These are phyloP conservation scores for Pugionium cornutum DNA, from an alignment of 345 rosid genomes.

Conservation along the genomic window DNA sequence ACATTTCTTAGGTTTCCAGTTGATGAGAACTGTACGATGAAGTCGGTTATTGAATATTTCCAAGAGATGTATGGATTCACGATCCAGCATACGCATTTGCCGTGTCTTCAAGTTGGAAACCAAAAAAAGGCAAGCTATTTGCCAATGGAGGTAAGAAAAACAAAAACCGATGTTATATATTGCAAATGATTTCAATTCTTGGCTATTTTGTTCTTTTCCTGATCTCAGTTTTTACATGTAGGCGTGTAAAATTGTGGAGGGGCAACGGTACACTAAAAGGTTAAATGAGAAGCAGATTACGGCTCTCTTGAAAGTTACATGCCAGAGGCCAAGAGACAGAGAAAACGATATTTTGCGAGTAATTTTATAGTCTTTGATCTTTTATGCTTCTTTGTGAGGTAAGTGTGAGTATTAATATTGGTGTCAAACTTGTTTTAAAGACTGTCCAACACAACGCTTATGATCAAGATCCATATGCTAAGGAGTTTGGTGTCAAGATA, in stretches of 20 bases:
- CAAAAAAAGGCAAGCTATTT: slow-evolving; percentile 95
- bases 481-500: slow-evolving; percentile 93
- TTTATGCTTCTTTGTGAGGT: not conserved
- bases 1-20: slow-evolving; percentile 76
- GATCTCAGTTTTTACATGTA: slow-evolving; percentile 22
- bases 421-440: slow-evolving; percentile 42
- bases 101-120: slow-evolving; percentile 99
- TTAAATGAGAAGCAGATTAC: slow-evolving; percentile 96
- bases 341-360: slow-evolving; percentile 87
- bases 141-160: slow-evolving; percentile 84
- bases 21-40: slow-evolving; percentile 90
- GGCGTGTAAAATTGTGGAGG: slow-evolving; percentile 99
- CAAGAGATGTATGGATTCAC: slow-evolving; percentile 99
- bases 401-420: slow-evolving; percentile 5
- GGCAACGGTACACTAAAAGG: slow-evolving; percentile 90
- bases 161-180: not conserved
- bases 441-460: slow-evolving; percentile 90
- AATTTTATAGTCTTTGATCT: not conserved
- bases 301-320: slow-evolving; percentile 84
- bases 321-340: slow-evolving; percentile 94
- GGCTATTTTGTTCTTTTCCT: not conserved
- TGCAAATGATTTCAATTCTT: not conserved
- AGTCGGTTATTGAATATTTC: slow-evolving; percentile 94
- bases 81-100: slow-evolving; percentile 86
- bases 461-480: slow-evolving; percentile 92